These are phyloP conservation scores for Pseudogymnoascus sp. DNA, from an alignment of 2,329 filamentous ascomycete genomes.

Conservation along the genomic window DNA sequence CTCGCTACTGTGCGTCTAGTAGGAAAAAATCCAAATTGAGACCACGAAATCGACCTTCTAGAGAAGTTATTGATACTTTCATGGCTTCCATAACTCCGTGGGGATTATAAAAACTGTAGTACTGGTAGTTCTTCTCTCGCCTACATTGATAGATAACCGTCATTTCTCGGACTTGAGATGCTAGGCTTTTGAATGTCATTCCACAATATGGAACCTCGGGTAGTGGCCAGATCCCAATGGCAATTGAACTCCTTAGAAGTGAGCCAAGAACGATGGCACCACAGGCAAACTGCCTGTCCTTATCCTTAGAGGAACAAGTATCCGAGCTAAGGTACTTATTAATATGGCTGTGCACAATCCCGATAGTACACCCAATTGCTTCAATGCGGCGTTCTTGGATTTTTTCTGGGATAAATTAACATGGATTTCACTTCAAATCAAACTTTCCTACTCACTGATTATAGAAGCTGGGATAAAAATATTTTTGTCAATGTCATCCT, in stretches of 20 bases:
- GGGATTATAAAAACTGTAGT: constrained; percentile 17
- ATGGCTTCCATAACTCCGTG: constrained; percentile 19
- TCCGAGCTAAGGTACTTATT: background rate
- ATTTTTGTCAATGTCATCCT: no score
- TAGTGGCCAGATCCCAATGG: constrained; percentile 22
- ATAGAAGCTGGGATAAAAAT: no score
- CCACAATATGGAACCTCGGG: constrained; percentile 17
- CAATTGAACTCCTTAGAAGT: constrained; percentile 17
- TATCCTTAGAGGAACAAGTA: background rate
- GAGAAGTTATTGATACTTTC: constrained; percentile 13
- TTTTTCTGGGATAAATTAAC: background rate
- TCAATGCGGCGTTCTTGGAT: background rate
- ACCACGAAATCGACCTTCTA: constrained; percentile 15
- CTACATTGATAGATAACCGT: constrained; percentile 17
- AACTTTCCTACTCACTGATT: no score
- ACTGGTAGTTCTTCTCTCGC: constrained; percentile 15
- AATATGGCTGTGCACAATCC: background rate
- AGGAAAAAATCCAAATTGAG: constrained; percentile 10
- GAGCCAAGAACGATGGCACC: constrained; percentile 22
- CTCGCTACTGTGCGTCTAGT: background rate
- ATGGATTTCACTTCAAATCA: background rate
- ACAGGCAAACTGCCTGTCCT: constrained; percentile 11
- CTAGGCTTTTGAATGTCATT: constrained; percentile 17
- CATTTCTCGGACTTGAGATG: constrained; percentile 16
- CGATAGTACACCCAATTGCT: background rate